Conservation (phyloP, 2,329 filamentous ascomycete genomes). For the Xylariaceae sp. region DNA sequence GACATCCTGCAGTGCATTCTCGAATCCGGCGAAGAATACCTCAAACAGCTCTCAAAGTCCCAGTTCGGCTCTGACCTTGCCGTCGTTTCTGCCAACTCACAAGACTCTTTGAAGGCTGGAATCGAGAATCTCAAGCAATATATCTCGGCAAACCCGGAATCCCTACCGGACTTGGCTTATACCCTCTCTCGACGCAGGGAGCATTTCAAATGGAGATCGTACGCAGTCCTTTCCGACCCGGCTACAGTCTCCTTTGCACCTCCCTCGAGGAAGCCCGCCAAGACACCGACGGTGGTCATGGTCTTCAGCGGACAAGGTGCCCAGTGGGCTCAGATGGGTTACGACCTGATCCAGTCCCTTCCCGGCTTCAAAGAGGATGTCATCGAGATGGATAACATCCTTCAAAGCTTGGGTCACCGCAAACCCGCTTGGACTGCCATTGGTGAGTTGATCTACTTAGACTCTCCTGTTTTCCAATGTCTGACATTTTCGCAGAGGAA, state of each 20-base stretch:
- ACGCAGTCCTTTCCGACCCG: slow-evolving; percentile 4
- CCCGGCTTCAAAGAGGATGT: neutral
- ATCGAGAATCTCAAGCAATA: slow-evolving; percentile 11
- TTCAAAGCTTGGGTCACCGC: neutral
- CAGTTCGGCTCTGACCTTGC: too few species aligned
- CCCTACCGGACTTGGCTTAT: slow-evolving; percentile 17
- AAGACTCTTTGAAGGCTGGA: neutral
- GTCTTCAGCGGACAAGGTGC: slow-evolving; percentile 14
- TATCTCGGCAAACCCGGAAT: slow-evolving; percentile 6
- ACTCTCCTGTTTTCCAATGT: too few species aligned
- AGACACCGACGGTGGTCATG: neutral
- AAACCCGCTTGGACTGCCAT: too few species aligned
- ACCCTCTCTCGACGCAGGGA: slow-evolving; percentile 19
- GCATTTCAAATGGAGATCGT: slow-evolving; percentile 17
- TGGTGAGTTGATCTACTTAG: too few species aligned
- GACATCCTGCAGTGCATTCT: too few species aligned
- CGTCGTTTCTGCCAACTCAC: too few species aligned
- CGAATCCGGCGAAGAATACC: too few species aligned
- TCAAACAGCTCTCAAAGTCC: too few species aligned
- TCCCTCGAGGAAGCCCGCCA: neutral
- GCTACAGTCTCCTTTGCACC: neutral
- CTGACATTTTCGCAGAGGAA: neutral
- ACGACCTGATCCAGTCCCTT: neutral
- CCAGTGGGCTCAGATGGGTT: slow-evolving; percentile 10
- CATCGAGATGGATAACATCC: slow-evolving; percentile 1